Base-by-base conservation (phyloP, 352 stramenopile genomes). In the Phytophthora crassamura region DNA sequence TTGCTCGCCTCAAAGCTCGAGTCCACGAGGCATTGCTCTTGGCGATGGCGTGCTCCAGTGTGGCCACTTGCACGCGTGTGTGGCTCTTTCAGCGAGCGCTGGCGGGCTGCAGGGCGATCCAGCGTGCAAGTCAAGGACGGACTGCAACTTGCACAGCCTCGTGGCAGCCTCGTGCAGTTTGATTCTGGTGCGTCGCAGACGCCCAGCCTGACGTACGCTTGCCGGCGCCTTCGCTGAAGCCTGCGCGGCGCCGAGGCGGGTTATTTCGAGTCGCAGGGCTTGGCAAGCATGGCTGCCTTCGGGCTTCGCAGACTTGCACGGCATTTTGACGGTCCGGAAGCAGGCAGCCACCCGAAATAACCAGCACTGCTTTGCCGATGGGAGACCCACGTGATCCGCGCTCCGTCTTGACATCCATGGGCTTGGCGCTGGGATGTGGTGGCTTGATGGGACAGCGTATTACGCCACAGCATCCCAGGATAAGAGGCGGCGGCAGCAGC, bases 351-450 rank as follows among this genome's bases (percentile, higher is more conserved):
- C 40, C 58, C 59, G 52, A 61, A 61, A 67, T 54, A 59, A 47
- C 48, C 41, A 34, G 40, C 32, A 22, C 11, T 14, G 56, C 20
- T 8, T 32, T 14, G 28, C 38, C 39, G 39, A n/a, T 39, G 45
- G 28, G 38, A 64, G 47, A 58, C 57, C 45, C 43, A 63, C 39
- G 54, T 35, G 12, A 38, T 14, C n/a, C 6, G 11, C 22, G 36
- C 35, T 65, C 46, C 57, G 57, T 52, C 57, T 65, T 65, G 38
- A 65, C 35, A 38, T 11, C 16, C 57, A 51, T 58, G 57, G 57
- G 46, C 46, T 58, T 46, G 38, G 46, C 45, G 28, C 57, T 51
- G 57, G 57, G 57, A 65, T 65, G 18, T 35, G 18, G 4, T 30
- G 16, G 4, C 30, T 59, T 45, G 47, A 65, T 65, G 46, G 47